A percentile compares a stretch with the other conserved stretches of the same genome.
Conservation (phyloP, 352 stramenopile species). For the Phytophthora citrophthora region DNA sequence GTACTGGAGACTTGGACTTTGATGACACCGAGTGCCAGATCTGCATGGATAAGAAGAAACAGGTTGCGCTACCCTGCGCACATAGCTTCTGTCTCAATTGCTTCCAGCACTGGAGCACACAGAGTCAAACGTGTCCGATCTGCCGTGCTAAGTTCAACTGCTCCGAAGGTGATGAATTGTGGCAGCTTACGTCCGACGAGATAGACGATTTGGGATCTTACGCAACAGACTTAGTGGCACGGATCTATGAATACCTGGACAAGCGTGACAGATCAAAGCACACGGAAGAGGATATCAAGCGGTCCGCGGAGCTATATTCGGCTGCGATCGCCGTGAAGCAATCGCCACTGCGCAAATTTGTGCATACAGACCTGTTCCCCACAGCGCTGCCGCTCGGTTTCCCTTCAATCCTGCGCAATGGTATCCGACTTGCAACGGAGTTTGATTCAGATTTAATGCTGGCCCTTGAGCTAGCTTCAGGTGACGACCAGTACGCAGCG, state of each 20-base stretch:
- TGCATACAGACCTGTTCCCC: conserved; percentile 60
- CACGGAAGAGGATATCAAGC: conserved; percentile 52
- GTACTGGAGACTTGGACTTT: conserved; percentile 49
- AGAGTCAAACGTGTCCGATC: conserved; percentile 81
- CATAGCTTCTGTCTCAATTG: conserved; percentile 84
- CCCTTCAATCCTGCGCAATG: conserved; percentile 46
- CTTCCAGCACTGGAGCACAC: conserved; percentile 83
- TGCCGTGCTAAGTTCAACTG: conserved; percentile 77
- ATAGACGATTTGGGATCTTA: conserved; percentile 77
- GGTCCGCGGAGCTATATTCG: conserved; percentile 53
- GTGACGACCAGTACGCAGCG: conserved; percentile 71
- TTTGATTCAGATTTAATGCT: conserved; percentile 69
- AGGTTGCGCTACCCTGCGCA: conserved; percentile 72
- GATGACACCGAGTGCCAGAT: conserved; percentile 86
- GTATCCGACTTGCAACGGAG: conserved; percentile 49
- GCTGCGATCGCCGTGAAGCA: conserved; percentile 53
- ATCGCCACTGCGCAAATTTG: conserved; percentile 57
- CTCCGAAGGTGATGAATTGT: conserved; percentile 79
- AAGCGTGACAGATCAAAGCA: conserved; percentile 57
- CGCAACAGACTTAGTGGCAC: conserved; percentile 74
- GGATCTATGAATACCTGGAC: conserved; percentile 84
- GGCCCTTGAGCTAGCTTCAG: conserved; percentile 65
- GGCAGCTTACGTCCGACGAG: conserved; percentile 74
- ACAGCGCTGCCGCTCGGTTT: conserved; percentile 56
- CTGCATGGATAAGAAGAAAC: conserved; percentile 88